These are phyloP conservation scores for Xylaria grammica DNA, from an alignment of 495 filamentous ascomycete genomes.

Conservation along the genomic window DNA sequence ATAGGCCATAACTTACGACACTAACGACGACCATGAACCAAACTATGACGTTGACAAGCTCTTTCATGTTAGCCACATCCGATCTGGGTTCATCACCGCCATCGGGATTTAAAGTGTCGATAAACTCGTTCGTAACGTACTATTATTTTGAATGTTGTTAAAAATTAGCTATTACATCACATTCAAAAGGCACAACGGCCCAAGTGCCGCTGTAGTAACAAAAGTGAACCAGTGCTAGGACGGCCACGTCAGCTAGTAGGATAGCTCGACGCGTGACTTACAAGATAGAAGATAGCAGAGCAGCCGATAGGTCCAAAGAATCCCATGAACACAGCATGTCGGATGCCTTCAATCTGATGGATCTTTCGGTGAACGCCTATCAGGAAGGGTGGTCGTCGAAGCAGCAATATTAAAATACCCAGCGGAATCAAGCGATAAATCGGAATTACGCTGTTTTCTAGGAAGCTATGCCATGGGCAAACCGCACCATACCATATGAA, in stretches of 20 bases:
- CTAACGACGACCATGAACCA: slow-evolving; percentile 90
- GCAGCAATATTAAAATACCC: slow-evolving; percentile 78
- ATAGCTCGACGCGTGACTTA: too few species aligned
- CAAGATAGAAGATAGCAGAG: slow-evolving; percentile 89
- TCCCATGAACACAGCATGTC: slow-evolving; percentile 81
- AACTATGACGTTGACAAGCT: slow-evolving; percentile 71
- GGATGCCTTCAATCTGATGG: slow-evolving; percentile 68
- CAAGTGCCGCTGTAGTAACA: too few species aligned
- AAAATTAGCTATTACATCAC: too few species aligned
- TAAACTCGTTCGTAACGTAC: slow-evolving; percentile 75
- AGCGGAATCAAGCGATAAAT: slow-evolving; percentile 76
- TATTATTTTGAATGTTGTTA: too few species aligned
- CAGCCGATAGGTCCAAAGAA: slow-evolving; percentile 98
- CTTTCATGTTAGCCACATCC: slow-evolving; percentile 69
- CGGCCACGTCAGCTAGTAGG: too few species aligned
- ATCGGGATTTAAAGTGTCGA: slow-evolving; percentile 56
- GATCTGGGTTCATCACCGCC: slow-evolving; percentile 62
- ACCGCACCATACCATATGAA: slow-evolving; percentile 91
- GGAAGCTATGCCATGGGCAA: slow-evolving; percentile 79
- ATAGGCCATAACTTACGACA: slow-evolving; percentile 65
- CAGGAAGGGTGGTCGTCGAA: slow-evolving; percentile 82
- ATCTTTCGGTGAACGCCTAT: slow-evolving; percentile 76
- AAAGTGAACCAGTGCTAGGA: too few species aligned
- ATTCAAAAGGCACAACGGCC: too few species aligned
- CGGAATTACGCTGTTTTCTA: slow-evolving; percentile 70